Conservation (phyloP, 2,329 filamentous ascomycete genomes). For the Neofusicoccum ribis region DNA sequence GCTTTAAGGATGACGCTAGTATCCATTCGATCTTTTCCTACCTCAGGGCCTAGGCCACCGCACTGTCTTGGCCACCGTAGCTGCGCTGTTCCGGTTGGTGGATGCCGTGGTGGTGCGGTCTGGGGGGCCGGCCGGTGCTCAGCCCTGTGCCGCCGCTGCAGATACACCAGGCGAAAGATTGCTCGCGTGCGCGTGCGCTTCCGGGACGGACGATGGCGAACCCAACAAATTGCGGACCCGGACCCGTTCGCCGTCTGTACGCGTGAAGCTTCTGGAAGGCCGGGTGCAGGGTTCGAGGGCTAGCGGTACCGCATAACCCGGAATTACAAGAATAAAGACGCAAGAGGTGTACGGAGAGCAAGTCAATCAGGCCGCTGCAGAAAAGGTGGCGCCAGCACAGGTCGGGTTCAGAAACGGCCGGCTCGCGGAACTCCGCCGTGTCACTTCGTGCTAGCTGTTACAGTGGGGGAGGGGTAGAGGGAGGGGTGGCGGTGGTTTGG, state of each 20-base stretch:
- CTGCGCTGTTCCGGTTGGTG: neutral
- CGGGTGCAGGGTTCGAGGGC: neutral
- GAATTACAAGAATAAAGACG: neutral
- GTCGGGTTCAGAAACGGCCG: neutral
- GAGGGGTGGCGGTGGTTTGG: constrained; percentile 7
- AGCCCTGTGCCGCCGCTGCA: constrained; percentile 7
- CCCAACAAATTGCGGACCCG: neutral
- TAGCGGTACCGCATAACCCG: neutral
- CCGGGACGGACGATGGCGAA: neutral
- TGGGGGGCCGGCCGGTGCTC: constrained; percentile 3
- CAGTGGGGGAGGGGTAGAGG: constrained; percentile 11
- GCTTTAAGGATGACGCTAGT: constrained; percentile 13
- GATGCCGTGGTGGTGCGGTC: neutral
- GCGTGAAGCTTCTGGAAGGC: neutral
- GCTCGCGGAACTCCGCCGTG: constrained; percentile 2
- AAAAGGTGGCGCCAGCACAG: neutral
- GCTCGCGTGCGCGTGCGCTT: neutral
- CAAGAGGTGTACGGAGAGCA: neutral
- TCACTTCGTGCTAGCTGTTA: constrained; percentile 8
- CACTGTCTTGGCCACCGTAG: constrained; percentile 14
- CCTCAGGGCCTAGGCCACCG: constrained; percentile 11
- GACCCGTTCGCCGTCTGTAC: neutral
- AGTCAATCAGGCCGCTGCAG: neutral
- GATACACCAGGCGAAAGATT: neutral
- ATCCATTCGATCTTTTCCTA: constrained; percentile 10